Evolutionary conservation across 108 stramenopile genomes (phyloP).

Genomic region (Schizochytrium sp.): DNA sequence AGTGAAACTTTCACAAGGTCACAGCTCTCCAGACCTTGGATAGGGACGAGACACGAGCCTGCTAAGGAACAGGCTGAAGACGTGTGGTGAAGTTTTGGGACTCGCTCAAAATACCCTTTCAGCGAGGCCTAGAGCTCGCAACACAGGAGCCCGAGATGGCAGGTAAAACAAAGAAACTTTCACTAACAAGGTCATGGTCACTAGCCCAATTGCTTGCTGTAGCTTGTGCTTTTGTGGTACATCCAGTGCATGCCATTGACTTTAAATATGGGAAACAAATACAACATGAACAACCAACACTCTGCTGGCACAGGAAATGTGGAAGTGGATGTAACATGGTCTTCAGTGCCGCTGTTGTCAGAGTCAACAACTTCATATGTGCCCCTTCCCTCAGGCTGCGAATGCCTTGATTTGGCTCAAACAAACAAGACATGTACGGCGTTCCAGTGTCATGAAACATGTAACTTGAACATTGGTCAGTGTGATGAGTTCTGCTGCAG

Average conservation of each 20-base stretch:
- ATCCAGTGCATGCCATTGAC: neutral
- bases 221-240: too few relatives aligned
- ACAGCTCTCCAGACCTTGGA: too few relatives aligned
- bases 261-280: neutral
- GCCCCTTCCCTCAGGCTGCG: constrained; percentile 34
- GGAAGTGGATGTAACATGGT: neutral
- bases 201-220: too few relatives aligned
- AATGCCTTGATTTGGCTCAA: constrained; percentile 9
- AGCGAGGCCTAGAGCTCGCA: too few relatives aligned
- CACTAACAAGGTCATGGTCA: too few relatives aligned
- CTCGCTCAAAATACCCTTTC: too few relatives aligned
- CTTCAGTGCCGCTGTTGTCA: constrained; percentile 19
- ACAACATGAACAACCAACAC: neutral
- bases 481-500: constrained; percentile 49
- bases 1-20: too few relatives aligned
- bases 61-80: too few relatives aligned
- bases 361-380: neutral
- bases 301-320: neutral
- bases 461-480: constrained; percentile 8
- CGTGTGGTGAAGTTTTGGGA: too few relatives aligned
- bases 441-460: constrained; percentile 41
- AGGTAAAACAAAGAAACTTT: too few relatives aligned
- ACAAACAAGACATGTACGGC: constrained; percentile 12
- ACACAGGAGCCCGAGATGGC: too few relatives aligned
- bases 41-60: too few relatives aligned